Percentiles rank a stretch among this genome's conserved stretches.
phyloP scores from a whole-genome alignment of 257 asterid species.

The Euphrasia confusa region DNA sequence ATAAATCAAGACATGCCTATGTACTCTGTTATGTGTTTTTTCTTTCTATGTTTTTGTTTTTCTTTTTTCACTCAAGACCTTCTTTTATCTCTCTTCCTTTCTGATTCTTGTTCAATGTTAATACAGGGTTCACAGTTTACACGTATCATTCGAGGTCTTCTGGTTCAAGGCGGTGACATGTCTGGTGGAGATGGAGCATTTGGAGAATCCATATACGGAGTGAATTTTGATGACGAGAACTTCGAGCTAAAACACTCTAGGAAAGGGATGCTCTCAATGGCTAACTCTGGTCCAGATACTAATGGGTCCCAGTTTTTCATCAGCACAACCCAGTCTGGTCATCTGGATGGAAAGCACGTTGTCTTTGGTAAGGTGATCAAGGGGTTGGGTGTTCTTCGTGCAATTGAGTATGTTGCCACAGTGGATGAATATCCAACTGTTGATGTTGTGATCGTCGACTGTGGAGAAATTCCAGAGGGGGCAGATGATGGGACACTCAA shows the following conservation, averaged over 20 bases:
- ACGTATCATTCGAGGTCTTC: constrained; percentile 58
- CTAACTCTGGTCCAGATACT: constrained; percentile 72
- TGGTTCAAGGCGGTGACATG: constrained; percentile 79
- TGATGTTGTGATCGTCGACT: constrained; percentile 49
- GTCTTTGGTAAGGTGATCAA: constrained; percentile 70
- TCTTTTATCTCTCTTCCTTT: constrained; percentile 13
- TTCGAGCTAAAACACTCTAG: constrained; percentile 70
- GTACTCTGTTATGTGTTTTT: background rate
- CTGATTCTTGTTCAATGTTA: constrained; percentile 14
- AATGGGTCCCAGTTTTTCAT: constrained; percentile 76
- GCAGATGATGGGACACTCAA: constrained; percentile 71
- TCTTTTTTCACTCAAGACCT: background rate
- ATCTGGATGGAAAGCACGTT: constrained; percentile 68
- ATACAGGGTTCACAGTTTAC: constrained; percentile 57
- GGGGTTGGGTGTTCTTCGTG: constrained; percentile 68
- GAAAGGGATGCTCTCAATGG: constrained; percentile 86
- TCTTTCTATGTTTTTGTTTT: background rate
- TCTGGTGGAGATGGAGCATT: constrained; percentile 55
- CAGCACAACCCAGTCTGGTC: constrained; percentile 56
- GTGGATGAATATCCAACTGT: constrained; percentile 38
- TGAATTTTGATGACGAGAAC: constrained; percentile 79
- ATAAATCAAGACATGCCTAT: background rate
- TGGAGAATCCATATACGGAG: constrained; percentile 85
- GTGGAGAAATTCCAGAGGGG: constrained; percentile 76
- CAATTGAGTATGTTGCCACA: constrained; percentile 46